Evolutionary conservation across 345 rosid genomes (phyloP).

Genomic region (Excoecaria cochinchinensis): DNA sequence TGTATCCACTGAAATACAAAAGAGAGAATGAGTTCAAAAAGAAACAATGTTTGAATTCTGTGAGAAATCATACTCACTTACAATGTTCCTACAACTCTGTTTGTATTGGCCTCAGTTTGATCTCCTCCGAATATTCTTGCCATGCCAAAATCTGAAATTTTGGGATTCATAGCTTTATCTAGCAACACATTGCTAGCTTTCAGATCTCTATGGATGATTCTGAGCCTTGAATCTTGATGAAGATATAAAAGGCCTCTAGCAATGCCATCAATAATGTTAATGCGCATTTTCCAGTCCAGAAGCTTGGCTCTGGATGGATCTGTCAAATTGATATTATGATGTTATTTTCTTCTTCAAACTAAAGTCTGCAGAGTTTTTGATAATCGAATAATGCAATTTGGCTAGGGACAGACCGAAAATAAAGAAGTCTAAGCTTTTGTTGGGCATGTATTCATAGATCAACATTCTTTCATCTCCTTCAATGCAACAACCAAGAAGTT

Average conservation of each 20-base stretch:
- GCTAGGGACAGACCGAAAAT: constrained; percentile 24
- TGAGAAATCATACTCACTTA: background rate
- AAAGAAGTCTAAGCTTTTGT: constrained; percentile 37
- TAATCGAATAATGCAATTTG: background rate
- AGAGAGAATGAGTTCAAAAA: background rate
- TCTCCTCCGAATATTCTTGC: constrained; percentile 22
- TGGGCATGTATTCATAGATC: constrained; percentile 39
- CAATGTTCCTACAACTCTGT: constrained; percentile 24
- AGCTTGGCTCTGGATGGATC: constrained; percentile 27
- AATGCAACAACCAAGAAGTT: constrained; percentile 39
- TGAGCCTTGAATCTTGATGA: constrained; percentile 48
- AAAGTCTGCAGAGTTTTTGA: background rate
- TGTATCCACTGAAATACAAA: constrained; percentile 14
- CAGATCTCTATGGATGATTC: constrained; percentile 47
- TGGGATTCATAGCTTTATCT: constrained; percentile 22
- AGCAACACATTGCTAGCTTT: constrained; percentile 21
- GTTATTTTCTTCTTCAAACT: background rate
- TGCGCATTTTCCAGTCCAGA: constrained; percentile 32
- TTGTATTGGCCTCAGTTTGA: constrained; percentile 24
- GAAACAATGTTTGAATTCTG: background rate
- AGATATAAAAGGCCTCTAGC: constrained; percentile 51
- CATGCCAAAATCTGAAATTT: constrained; percentile 25
- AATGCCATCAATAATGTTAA: constrained; percentile 40
- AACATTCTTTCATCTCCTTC: constrained; percentile 31
- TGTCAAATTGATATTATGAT: constrained; percentile 7